These are phyloP conservation scores for Fusarium odoratissimum DNA, from an alignment of 2,329 filamentous ascomycete species.

Conservation along the genomic window DNA sequence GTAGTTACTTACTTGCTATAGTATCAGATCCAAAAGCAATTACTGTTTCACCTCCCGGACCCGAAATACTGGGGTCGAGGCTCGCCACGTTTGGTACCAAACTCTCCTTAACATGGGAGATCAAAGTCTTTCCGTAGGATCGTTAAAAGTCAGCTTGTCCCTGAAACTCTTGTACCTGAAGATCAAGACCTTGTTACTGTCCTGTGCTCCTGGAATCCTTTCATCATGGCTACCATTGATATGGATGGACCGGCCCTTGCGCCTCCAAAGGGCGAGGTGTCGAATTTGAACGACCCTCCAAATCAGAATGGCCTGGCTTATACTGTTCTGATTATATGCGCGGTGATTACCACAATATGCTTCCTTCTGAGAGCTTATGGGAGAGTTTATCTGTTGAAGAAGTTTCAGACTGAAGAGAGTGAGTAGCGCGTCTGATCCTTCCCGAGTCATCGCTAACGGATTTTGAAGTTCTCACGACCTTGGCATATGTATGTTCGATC, in stretches of 20 bases:
- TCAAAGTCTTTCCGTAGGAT: background rate
- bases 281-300: background rate
- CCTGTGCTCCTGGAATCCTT: background rate
- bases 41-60: background rate
- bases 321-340: background rate
- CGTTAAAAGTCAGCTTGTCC: background rate
- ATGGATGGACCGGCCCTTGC: background rate
- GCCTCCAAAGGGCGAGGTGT: background rate
- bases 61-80: background rate
- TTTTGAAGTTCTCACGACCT: background rate
- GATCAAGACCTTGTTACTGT: background rate
- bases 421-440: background rate
- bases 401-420: slow-evolving; percentile 8
- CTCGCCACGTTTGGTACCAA: background rate
- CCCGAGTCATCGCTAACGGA: background rate
- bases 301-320: background rate
- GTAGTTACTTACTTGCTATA: background rate
- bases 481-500: background rate
- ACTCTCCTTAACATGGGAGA: background rate
- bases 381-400: background rate
- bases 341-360: background rate
- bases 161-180: background rate
- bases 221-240: slow-evolving; percentile 1
- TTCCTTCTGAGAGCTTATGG: background rate
- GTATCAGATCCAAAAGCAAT: background rate